Conservation (phyloP, 352 stramenopile species). For the Halophytophthora polymorphica region DNA sequence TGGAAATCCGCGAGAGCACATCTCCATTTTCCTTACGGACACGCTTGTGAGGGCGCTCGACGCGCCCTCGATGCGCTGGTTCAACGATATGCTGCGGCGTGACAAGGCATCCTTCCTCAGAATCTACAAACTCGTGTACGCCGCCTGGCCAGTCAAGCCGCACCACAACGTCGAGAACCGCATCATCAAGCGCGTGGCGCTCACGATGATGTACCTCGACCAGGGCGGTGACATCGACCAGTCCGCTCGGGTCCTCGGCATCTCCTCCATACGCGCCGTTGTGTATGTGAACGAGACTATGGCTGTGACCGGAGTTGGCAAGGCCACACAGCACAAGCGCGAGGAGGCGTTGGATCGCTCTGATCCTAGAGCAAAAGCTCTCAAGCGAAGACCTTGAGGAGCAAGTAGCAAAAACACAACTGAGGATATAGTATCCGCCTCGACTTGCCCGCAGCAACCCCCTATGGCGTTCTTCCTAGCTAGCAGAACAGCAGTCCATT, state of each 20-base stretch:
- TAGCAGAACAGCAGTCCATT: too few relatives aligned
- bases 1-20: background rate
- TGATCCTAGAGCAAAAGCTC: too few relatives aligned
- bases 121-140: conserved; percentile 3
- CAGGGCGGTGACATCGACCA: conserved; percentile 5
- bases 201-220: conserved; percentile 13
- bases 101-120: conserved; percentile 5
- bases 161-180: conserved; percentile 9
- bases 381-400: too few relatives aligned
- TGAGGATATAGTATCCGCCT: too few relatives aligned
- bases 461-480: too few relatives aligned
- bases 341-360: too few relatives aligned
- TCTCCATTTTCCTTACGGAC: background rate
- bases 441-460: too few relatives aligned
- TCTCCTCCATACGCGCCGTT: conserved; percentile 2
- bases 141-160: background rate
- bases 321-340: too few relatives aligned
- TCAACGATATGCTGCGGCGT: conserved; percentile 3
- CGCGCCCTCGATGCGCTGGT: background rate
- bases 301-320: too few relatives aligned
- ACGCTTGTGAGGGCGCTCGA: background rate
- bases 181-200: conserved; percentile 7
- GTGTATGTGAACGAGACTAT: conserved; percentile 12
- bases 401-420: too few relatives aligned
- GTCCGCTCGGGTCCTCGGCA: conserved; percentile 5